A percentile compares a stretch with the other conserved stretches of the same genome.
phyloP scores from a whole-genome alignment of 31 red algal genomes.

The Asparagopsis taxiformis region DNA sequence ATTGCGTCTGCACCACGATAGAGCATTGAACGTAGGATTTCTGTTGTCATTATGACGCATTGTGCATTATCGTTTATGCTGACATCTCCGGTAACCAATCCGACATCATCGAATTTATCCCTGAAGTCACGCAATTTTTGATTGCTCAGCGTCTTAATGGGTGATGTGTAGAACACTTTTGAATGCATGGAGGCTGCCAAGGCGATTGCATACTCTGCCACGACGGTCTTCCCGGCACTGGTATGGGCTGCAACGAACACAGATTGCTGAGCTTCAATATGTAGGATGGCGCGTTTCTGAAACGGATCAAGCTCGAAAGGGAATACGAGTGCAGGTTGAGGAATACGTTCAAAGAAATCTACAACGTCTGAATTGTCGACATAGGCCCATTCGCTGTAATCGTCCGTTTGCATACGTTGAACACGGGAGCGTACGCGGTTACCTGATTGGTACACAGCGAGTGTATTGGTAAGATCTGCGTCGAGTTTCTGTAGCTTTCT shows the following conservation, averaged over 20 bases:
- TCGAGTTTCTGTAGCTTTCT: too few species aligned
- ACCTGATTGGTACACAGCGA: too few species aligned
- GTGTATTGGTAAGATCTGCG: too few species aligned
- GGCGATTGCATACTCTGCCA: slow-evolving; percentile 88
- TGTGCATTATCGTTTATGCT: slow-evolving; percentile 53
- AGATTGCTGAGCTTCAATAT: slow-evolving; percentile 50
- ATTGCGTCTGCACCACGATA: slow-evolving; percentile 80
- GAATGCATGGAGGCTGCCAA: slow-evolving; percentile 13
- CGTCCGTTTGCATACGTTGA: neutral
- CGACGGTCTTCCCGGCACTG: slow-evolving; percentile 82
- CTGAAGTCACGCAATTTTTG: slow-evolving; percentile 85
- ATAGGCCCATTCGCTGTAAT: slow-evolving; percentile 29
- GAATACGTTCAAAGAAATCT: slow-evolving; percentile 47
- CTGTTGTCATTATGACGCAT: slow-evolving; percentile 88
- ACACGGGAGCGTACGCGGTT: neutral
- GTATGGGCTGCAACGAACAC: slow-evolving; percentile 90
- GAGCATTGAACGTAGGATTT: slow-evolving; percentile 86
- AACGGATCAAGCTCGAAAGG: slow-evolving; percentile 80
- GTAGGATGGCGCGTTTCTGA: slow-evolving; percentile 79
- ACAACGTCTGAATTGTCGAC: slow-evolving; percentile 45
- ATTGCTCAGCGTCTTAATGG: slow-evolving; percentile 91
- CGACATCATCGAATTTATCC: slow-evolving; percentile 51
- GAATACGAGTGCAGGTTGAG: slow-evolving; percentile 51
- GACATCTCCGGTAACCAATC: slow-evolving; percentile 89
- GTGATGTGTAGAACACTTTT: slow-evolving; percentile 80